phyloP scores from a whole-genome alignment of 495 filamentous ascomycete genomes.

The Aspergillus nidulans region DNA sequence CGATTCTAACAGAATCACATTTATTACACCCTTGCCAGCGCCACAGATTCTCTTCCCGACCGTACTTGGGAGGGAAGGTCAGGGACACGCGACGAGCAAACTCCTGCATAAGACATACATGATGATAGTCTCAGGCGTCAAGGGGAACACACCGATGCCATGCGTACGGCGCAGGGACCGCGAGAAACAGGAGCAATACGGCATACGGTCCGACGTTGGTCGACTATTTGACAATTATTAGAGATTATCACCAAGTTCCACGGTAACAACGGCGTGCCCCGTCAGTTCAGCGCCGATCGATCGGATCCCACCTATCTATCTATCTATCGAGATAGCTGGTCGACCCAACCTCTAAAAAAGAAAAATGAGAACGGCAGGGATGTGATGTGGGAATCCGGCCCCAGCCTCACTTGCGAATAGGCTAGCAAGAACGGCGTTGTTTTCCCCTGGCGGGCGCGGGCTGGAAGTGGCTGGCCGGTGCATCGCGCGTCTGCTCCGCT shows the following conservation, averaged over 20 bases:
- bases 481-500: not conserved
- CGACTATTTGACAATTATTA: not conserved
- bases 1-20: not conserved
- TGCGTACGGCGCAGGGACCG: not conserved
- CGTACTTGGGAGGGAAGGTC: not conserved
- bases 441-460: not conserved
- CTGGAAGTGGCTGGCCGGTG: slow-evolving; percentile 7
- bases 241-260: slow-evolving; percentile 2
- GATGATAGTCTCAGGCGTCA: not conserved
- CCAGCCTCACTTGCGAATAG: not conserved
- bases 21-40: not conserved
- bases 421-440: not conserved
- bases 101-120: not conserved
- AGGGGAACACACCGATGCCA: not conserved
- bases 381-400: slow-evolving; percentile 5
- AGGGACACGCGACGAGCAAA: slow-evolving; percentile 2
- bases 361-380: slow-evolving; percentile 6
- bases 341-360: not conserved
- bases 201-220: not conserved
- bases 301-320: slow-evolving; percentile 12
- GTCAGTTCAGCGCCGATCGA: slow-evolving; percentile 9
- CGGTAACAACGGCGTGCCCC: slow-evolving; percentile 5
- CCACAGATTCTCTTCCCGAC: not conserved
- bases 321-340: not conserved
- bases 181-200: not conserved